Conservation (phyloP, 805 yeast genomes). For the Saccharomycopsis sp. region DNA sequence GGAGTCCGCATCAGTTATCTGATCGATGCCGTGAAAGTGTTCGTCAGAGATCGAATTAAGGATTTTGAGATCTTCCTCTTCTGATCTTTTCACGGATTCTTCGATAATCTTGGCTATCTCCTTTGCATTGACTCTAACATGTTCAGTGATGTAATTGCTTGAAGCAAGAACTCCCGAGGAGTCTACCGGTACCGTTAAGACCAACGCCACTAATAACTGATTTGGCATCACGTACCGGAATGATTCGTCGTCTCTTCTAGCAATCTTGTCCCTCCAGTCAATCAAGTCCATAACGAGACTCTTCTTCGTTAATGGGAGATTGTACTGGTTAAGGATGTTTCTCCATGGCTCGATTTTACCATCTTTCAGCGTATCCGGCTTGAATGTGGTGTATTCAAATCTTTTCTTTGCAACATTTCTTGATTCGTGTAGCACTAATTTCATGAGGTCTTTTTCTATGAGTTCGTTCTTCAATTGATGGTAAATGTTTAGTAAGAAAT, state of each 20-base stretch:
- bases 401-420: constrained; percentile 73
- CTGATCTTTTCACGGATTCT: constrained; percentile 28
- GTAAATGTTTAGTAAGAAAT: constrained; percentile 74
- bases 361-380: constrained; percentile 42
- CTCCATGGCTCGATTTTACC: constrained; percentile 63
- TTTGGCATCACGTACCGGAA: constrained; percentile 79
- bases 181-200: constrained; percentile 51
- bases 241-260: constrained; percentile 77
- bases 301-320: constrained; percentile 47
- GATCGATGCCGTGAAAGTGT: neutral
- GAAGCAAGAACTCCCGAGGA: constrained; percentile 46
- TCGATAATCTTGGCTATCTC: constrained; percentile 54
- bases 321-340: constrained; percentile 54
- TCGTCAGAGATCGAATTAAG: constrained; percentile 6
- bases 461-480: constrained; percentile 65
- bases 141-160: constrained; percentile 42
- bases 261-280: constrained; percentile 77
- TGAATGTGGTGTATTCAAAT: constrained; percentile 72
- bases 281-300: constrained; percentile 55
- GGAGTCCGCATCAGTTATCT: constrained; percentile 1
- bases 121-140: constrained; percentile 51
- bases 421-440: constrained; percentile 65
- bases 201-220: constrained; percentile 60
- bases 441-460: constrained; percentile 42
- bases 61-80: constrained; percentile 16